Percentiles rank a stretch among this genome's conserved stretches.
Conservation (phyloP, 345 rosid species). For the Lenwebbia sp. region DNA sequence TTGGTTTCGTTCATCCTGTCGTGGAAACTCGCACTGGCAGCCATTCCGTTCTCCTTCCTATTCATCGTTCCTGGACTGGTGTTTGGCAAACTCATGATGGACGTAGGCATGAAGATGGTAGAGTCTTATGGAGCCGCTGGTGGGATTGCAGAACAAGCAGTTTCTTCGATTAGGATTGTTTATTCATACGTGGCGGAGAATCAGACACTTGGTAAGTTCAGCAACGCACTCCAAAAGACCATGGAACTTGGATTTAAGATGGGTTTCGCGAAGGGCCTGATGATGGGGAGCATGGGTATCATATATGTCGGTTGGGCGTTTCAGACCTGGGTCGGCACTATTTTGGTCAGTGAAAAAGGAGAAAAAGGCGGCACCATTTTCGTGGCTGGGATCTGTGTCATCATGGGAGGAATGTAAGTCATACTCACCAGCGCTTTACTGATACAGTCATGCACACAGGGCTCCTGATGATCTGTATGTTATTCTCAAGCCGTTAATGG, state of each 20-base stretch:
- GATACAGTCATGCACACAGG: background rate
- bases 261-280: slow-evolving; percentile 53
- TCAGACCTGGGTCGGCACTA: slow-evolving; percentile 54
- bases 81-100: slow-evolving; percentile 65
- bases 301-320: slow-evolving; percentile 59
- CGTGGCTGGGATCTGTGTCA: slow-evolving; percentile 46
- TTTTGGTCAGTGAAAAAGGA: slow-evolving; percentile 39
- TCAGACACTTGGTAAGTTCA: slow-evolving; percentile 31
- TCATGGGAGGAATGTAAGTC: slow-evolving; percentile 64
- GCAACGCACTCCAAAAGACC: slow-evolving; percentile 34
- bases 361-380: slow-evolving; percentile 53
- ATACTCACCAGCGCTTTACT: background rate
- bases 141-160: slow-evolving; percentile 58
- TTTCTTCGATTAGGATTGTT: slow-evolving; percentile 54
- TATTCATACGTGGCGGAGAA: slow-evolving; percentile 53
- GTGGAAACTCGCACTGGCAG: slow-evolving; percentile 49
- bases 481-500: background rate
- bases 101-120: slow-evolving; percentile 39
- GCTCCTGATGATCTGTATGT: background rate
- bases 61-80: slow-evolving; percentile 46
- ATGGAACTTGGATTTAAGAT: slow-evolving; percentile 42
- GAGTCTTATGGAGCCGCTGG: slow-evolving; percentile 56
- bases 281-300: slow-evolving; percentile 70
- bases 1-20: slow-evolving; percentile 33
- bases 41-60: slow-evolving; percentile 43